Base-by-base conservation (phyloP, 2,329 filamentous ascomycete genomes). In the Exophiala alcalophila region DNA sequence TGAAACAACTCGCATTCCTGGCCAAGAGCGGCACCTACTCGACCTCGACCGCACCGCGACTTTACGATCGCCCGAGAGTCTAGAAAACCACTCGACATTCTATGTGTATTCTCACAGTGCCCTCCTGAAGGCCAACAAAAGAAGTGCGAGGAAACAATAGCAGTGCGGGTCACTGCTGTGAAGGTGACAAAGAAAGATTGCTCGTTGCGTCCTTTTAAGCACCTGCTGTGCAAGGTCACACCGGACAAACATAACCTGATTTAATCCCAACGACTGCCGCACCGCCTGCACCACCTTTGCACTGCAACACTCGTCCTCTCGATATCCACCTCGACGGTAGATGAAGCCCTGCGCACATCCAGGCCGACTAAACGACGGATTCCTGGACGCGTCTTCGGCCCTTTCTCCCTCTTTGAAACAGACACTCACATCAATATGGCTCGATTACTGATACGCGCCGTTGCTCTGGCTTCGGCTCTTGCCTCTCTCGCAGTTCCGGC, bases 1-100 rank as follows among this genome's bases (percentile, higher is more conserved):
- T 50, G 47, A 52, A 52, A 50, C 49, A 41, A 39, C 40, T 29
- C 40, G 37, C 49, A 52, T 52, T 50, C 49, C 40, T 33, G 32
- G 29, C 40, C 38, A 44, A 44, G 38, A 38, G 32, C 42, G 14
- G 25, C 16, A n/a, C n/a, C n/a, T n/a, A n/a, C n/a, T n/a, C n/a
- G n/a, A n/a, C n/a, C n/a, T n/a, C n/a, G n/a, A n/a, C n/a, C n/a
- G n/a, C n/a, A n/a, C n/a, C n/a, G n/a, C n/a, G n/a, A n/a, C n/a
- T n/a, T n/a, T n/a, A n/a, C n/a, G n/a, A n/a, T n/a, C n/a, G n/a
- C n/a, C n/a, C n/a, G 7, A 15, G 15, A 32, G 16, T 25, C 39
- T 31, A 10, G 28, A 23, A 29, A 27, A 29, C 30, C 28, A 16
- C 18, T 44, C 27, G 10, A 23, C 36, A 35, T 35, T 42, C 34